Conservation (phyloP, 805 yeast species). For the Zygotorulaspora chibaensis region DNA sequence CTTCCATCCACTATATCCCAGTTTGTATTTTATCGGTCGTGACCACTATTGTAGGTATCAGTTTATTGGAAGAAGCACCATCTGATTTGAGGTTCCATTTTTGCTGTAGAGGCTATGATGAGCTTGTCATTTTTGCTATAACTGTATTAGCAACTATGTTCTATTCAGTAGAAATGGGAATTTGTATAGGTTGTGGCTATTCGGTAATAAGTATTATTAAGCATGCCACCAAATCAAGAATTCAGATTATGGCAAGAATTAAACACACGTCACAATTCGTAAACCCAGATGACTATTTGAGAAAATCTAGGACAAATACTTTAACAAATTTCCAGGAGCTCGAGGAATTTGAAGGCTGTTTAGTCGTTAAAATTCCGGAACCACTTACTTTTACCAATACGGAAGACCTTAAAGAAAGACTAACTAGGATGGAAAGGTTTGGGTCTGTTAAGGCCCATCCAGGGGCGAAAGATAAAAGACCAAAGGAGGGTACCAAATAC, state of each 20-base stretch:
- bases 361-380: slow-evolving; percentile 79
- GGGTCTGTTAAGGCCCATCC: slow-evolving; percentile 78
- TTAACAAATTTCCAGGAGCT: slow-evolving; percentile 18
- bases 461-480: slow-evolving; percentile 53
- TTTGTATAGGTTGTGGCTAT: slow-evolving; percentile 78
- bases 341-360: slow-evolving; percentile 60
- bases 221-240: slow-evolving; percentile 76
- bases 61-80: slow-evolving; percentile 81
- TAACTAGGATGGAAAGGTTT: slow-evolving; percentile 67
- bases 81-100: slow-evolving; percentile 69
- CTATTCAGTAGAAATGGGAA: slow-evolving; percentile 84
- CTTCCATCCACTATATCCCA: slow-evolving; percentile 69
- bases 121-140: slow-evolving; percentile 61
- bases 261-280: slow-evolving; percentile 59
- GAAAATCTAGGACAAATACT: slow-evolving; percentile 25
- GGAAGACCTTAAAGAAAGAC: slow-evolving; percentile 63
- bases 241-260: slow-evolving; percentile 73
- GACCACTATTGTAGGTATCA: slow-evolving; percentile 71
- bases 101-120: slow-evolving; percentile 70
- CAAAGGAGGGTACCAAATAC: slow-evolving; percentile 45
- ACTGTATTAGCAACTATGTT: slow-evolving; percentile 61
- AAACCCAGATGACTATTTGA: slow-evolving; percentile 63
- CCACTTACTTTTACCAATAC: slow-evolving; percentile 86
- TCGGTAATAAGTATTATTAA: slow-evolving; percentile 75
- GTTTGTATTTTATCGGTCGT: slow-evolving; percentile 74